Evolutionary conservation across 352 stramenopile species (phyloP).

Genomic region (Pilasporangium apinafurcum): DNA sequence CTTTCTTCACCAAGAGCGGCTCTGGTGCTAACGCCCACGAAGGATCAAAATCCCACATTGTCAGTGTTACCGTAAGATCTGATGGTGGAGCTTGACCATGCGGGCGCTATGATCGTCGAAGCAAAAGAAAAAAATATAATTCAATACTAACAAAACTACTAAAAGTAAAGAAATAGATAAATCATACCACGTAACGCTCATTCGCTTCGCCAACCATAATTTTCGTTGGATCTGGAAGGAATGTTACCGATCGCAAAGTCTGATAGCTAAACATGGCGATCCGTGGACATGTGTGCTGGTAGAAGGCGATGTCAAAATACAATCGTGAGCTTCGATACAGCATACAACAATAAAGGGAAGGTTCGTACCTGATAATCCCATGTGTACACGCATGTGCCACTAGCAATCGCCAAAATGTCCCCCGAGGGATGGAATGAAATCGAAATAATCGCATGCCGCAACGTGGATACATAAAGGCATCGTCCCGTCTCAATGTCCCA

Average conservation of each 20-base stretch:
- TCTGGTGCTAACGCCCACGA: slow-evolving; percentile 70
- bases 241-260: slow-evolving; percentile 91
- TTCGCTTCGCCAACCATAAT: slow-evolving; percentile 95
- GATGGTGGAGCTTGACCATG: slow-evolving; percentile 70
- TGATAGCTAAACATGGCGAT: slow-evolving; percentile 89
- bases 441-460: slow-evolving; percentile 95
- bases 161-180: not conserved
- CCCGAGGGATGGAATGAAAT: slow-evolving; percentile 95
- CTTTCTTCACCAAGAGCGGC: slow-evolving; percentile 67
- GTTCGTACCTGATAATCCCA: slow-evolving; percentile 91
- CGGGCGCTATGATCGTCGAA: slow-evolving; percentile 61
- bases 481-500: slow-evolving; percentile 86
- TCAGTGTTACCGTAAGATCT: slow-evolving; percentile 91
- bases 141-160: slow-evolving; percentile 1
- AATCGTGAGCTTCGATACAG: not conserved
- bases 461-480: slow-evolving; percentile 92
- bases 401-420: slow-evolving; percentile 93
- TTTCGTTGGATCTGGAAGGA: slow-evolving; percentile 84
- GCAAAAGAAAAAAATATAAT: not conserved
- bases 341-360: slow-evolving; percentile 19
- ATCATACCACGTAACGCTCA: slow-evolving; percentile 74
- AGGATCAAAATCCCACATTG: slow-evolving; percentile 93
- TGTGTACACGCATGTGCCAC: slow-evolving; percentile 92
- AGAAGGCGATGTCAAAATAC: not conserved
- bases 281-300: slow-evolving; percentile 67